Evolutionary conservation across 2,329 filamentous ascomycete genomes (phyloP), one percentile per base, ranked within the genome.

Genomic region (Cercospora sp.): DNA sequence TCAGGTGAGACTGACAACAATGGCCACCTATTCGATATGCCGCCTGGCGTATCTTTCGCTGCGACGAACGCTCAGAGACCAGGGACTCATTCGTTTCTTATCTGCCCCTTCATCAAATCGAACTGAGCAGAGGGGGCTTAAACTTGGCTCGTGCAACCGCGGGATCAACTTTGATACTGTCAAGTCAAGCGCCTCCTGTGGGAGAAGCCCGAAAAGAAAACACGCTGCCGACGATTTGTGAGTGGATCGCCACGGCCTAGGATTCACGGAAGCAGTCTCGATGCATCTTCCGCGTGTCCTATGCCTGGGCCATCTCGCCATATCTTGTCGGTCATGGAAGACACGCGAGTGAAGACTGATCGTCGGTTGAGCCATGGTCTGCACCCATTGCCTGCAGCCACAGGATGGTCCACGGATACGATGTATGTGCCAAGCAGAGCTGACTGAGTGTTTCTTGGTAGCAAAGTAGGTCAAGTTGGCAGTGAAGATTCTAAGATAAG

Each of bases 391-490:
- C 21, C 24, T 7, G 49, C 24, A 28, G 49, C 49, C 49, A 55
- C 24, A 28, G 49, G 26, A 24, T 30, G 45, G 45, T 24, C 18
- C 45, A 49, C 18, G 45, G 45, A 49, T 10, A 13, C 49, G 21
- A 28, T 26, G 5, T 28, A n/a, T 16, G 24, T 28, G 49, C 65
- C 67, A 69, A 3, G 66, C 61, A 34, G 71, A 71, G 63, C 66
- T 30, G 24, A 43, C 49, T 30, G 3, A 16, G 24, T 28, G 5
- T 45, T 49, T 49, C 43, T 49, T 18, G 43, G 18, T 49, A 18
- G 18, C 43, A 49, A 49, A 49, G n/a, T 49, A 43, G 45, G 18
- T 24, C 45, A 24, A 24, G 76, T 79, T 66, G 77, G 77, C 57
- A 77, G 75, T 65, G 45, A 66, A 57, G 64, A 71, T 43, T 61